These are phyloP conservation scores for Agroathelia rolfsii DNA, from an alignment of 1,284 basidiomycete species.

Conservation along the genomic window DNA sequence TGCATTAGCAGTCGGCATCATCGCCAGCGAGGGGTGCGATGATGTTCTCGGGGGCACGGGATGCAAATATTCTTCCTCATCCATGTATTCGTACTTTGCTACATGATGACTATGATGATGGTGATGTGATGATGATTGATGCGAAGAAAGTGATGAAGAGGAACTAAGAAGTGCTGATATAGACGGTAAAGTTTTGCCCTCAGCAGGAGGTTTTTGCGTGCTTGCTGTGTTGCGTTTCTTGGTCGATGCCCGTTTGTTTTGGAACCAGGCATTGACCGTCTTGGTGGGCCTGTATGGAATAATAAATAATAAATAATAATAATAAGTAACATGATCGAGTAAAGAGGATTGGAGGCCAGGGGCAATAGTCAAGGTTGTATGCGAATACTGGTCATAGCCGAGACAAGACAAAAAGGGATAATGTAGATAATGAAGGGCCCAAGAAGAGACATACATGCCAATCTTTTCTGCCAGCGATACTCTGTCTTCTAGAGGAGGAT, in stretches of 20 bases:
- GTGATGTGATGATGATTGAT: constrained; percentile 21
- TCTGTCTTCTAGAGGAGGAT: constrained; percentile 61
- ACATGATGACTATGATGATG: constrained; percentile 26
- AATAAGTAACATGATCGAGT: constrained; percentile 8
- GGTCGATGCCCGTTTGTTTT: constrained; percentile 72
- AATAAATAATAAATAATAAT: constrained; percentile 11
- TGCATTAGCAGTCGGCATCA: constrained; percentile 4
- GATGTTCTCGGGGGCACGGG: constrained; percentile 18
- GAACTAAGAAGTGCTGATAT: constrained; percentile 37
- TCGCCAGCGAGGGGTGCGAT: constrained; percentile 1
- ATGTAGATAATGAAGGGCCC: constrained; percentile 13
- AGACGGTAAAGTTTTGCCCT: no score
- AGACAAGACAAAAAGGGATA: constrained; percentile 15
- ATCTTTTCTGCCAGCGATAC: constrained; percentile 55
- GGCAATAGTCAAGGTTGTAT: constrained; percentile 9
- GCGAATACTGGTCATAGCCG: constrained; percentile 14
- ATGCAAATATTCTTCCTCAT: constrained; percentile 20
- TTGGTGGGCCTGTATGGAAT: constrained; percentile 55
- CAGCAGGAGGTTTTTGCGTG: no score
- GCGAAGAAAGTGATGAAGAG: constrained; percentile 20
- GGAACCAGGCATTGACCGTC: constrained; percentile 77
- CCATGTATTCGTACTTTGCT: constrained; percentile 37
- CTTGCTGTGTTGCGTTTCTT: constrained; percentile 53
- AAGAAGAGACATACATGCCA: constrained; percentile 49
- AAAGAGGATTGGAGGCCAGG: no score